Evolutionary conservation across 768 basidiomycete genomes (phyloP), one percentile per base, ranked within the genome.

Genomic region (Naematelia encephala): DNA sequence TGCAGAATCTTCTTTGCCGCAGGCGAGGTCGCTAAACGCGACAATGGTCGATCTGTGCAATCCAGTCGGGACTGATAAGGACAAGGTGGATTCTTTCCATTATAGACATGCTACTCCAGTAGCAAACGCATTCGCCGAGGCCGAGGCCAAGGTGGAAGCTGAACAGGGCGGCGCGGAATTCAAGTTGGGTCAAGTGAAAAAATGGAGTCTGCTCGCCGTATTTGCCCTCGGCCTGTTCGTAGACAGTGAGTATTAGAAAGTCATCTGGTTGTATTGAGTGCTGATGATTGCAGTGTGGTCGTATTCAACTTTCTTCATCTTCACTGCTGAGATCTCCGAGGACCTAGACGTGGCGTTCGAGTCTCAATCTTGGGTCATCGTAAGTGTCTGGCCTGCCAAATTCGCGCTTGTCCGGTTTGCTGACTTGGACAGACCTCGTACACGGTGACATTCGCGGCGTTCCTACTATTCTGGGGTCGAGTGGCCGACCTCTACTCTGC

Each of bases 401-500:
- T 4, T 14, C 16, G 16, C 19, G 12, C 13, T 11, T 8, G 19
- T 5, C 13, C 12, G 23, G 10, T 11, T 12, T 14, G 26, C 55
- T 46, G 13, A 55, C 29, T 3, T 39, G 8, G 25, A 2, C 50
- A 55, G 61, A 65, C 57, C 43, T 56, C 72, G 0, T 68, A 58
- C 42, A 51, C 64, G 4, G 61, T 72, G 16, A 65, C 67, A 1
- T 72, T 72, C 45, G 60, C 70, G 14, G 43, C 63, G 3, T 62
- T 65, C 50, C 58, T 72, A 1, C 58, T 68, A 3, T 64, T 72
- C 49, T 72, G 57, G 57, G 70, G 70, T 4, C 57, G 70, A 10
- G 49, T 72, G 4, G 52, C 68, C 4, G 70, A 72, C 39, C 64
- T 70, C 16, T 73, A 62, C 59, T 68, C 66, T 3, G 57, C 70